These are phyloP conservation scores for Sugiyamaella sp. DNA, from an alignment of 1,139 yeast species.

Conservation along the genomic window DNA sequence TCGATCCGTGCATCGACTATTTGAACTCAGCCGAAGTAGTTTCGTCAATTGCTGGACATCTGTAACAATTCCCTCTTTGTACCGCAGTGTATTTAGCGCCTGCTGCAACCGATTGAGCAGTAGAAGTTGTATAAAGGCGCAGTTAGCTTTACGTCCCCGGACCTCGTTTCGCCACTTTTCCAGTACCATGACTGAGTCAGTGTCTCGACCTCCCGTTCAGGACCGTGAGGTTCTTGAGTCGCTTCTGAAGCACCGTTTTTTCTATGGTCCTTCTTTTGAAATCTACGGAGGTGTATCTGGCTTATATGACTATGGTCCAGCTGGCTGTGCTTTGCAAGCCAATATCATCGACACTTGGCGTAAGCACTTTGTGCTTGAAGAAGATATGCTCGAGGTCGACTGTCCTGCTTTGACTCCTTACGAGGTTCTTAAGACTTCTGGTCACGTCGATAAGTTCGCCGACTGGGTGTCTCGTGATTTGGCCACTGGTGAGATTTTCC, in stretches of 20 bases:
- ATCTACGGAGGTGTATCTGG: constrained; percentile 99
- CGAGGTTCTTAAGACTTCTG: constrained; percentile 96
- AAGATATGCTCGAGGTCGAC: constrained; percentile 98
- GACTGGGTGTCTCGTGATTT: constrained; percentile 99
- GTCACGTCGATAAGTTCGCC: constrained; percentile 98
- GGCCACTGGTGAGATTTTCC: constrained; percentile 95
- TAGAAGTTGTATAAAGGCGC: constrained; percentile 1
- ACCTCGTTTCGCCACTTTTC: not conserved
- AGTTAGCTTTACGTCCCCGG: not conserved
- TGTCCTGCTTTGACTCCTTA: constrained; percentile 97
- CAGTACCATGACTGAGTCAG: constrained; percentile 2
- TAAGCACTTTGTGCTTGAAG: constrained; percentile 95
- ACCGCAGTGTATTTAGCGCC: constrained; percentile 3
- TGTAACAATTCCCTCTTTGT: constrained; percentile 10
- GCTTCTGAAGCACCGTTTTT: constrained; percentile 91
- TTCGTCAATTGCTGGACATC: not conserved
- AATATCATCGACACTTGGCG: constrained; percentile 95
- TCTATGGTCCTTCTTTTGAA: constrained; percentile 96
- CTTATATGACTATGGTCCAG: constrained; percentile 97
- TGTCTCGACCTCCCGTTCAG: constrained; percentile 15
- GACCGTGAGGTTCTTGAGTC: constrained; percentile 80
- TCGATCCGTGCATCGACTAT: not conserved
- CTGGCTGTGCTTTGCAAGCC: constrained; percentile 98
- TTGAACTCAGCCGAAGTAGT: not conserved
- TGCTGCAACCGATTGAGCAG: constrained; percentile 13